Percentiles rank a stretch among this genome's conserved stretches.
Conservation (phyloP, 2,329 filamentous ascomycete species). For the Fusarium odoratissimum region DNA sequence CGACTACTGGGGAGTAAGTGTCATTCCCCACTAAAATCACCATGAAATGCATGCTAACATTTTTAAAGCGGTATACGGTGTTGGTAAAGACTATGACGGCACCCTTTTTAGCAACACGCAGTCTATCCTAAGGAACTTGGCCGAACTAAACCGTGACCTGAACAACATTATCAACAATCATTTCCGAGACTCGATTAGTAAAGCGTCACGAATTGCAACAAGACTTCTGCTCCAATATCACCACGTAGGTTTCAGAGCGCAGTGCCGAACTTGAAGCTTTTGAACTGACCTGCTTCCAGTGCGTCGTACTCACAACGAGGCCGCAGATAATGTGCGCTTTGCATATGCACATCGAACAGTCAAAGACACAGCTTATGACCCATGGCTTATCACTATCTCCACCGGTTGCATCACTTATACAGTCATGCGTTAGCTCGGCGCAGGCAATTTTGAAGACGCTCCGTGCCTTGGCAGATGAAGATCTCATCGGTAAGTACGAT, state of each 20-base stretch:
- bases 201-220: conserved; percentile 44
- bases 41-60: neutral
- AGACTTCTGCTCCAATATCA: conserved; percentile 45
- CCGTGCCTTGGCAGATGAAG: conserved; percentile 44
- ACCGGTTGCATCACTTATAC: conserved; percentile 44
- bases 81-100: conserved; percentile 45
- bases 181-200: conserved; percentile 46
- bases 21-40: fast-evolving
- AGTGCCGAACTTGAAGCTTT: fast-evolving
- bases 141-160: conserved; percentile 43
- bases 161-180: conserved; percentile 44
- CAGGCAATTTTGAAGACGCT: conserved; percentile 45
- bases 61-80: conserved; percentile 40
- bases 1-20: conserved; percentile 36
- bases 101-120: conserved; percentile 46
- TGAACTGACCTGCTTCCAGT: conserved; percentile 20
- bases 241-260: conserved; percentile 12
- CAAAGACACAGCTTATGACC: conserved; percentile 32
- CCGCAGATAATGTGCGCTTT: conserved; percentile 50
- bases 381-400: conserved; percentile 36
- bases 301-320: conserved; percentile 46
- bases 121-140: conserved; percentile 43
- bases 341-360: conserved; percentile 48
- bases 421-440: conserved; percentile 46
- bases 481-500: conserved; percentile 39